Base-by-base conservation (phyloP, 768 basidiomycete species). In the Tylopilus cervinicoccineus region DNA sequence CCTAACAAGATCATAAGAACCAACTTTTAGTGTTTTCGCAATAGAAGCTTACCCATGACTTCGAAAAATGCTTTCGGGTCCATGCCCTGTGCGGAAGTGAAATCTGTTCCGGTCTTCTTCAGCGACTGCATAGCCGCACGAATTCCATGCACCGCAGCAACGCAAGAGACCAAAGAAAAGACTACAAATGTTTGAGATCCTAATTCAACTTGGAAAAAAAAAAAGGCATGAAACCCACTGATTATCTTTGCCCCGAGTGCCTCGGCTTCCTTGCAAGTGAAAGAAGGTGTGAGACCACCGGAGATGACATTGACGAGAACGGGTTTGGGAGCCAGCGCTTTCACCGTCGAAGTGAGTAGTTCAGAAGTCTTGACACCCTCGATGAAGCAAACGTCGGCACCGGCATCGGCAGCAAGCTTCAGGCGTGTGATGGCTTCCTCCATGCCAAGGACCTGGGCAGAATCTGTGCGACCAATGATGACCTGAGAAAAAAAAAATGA, bases 281-380 rank as follows among this genome's bases (percentile, higher is more conserved):
- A 87, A 6, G 83, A 80, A 7, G 86, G 86, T 0, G 86, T 87
- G 38, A 88, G 70, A 16, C 86, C 86, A 33, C 86, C 86, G 6
- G 84, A 86, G 52, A 88, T 87, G 17, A 88, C 86, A 52, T 88
- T 88, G 34, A 88, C 84, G 27, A 88, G 82, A 31, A 86, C 85
- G 1, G 86, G 86, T 55, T 84, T 87, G 5, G 86, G 86, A 6
- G 81, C 78, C 24, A 89, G 67, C 3, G 81, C 84, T 20, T 75
- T 74, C 38, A 89, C 81, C 10, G 86, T 86, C 1, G 71, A 71
- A 47, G 76, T 72, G 14, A 88, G 73, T 20, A 84, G 76, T 38
- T 84, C 80, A 38, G 80, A 75, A 2, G 79, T 84, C 64, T 79
- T 79, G 24, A 88, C 85, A 34, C 87, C 86, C 63, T 88, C 86